Base-by-base conservation (phyloP, 306 rosid species). In the Castanea crenata region DNA sequence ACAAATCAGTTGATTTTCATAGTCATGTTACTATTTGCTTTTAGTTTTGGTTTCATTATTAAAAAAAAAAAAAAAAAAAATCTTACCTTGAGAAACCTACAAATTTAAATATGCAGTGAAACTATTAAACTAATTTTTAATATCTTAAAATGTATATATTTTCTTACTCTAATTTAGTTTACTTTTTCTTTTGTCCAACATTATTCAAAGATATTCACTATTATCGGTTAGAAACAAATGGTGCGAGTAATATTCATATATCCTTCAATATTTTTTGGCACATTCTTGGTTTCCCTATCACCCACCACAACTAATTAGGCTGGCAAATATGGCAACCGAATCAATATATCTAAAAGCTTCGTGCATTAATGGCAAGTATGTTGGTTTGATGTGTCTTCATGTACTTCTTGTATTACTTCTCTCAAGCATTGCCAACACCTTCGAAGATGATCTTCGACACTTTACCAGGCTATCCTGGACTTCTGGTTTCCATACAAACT, bases 401-500 rank as follows among this genome's bases (percentile, higher is more conserved):
- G 4, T 65, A 20, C 71, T 67, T 35, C 51, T 67, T 35, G 13
- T 85, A 8, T 6, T 73, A 38, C 23, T 85, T 81, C 70, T 81
- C 3, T 80, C 86, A 0, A 15, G 27, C 27, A 12, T 71, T 21
- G 79, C 76, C 76, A 46, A 78, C 32, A 71, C 8, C 46, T 41
- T 56, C 81, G 0, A 54, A 35, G 21, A 75, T 74, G 2, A 20
- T 75, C 61, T 71, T 85, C 35, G 76, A 78, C 55, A 85, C 73
- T 25, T 57, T 85, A 1, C 88, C 88, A 0, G 88, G 88, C 35
- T 85, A 75, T 38, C 12, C 71, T 10, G 88, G 79, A 0, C 27
- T 25, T 25, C 27, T 25, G 27, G 27, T 25, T 25, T 65, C 88
- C 88, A 9, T 85, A 81, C 69, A 75, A 46, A 10, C 88, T 82